These are phyloP conservation scores for Penicillium longicatenatum DNA, from an alignment of 495 filamentous ascomycete species.

Conservation along the genomic window DNA sequence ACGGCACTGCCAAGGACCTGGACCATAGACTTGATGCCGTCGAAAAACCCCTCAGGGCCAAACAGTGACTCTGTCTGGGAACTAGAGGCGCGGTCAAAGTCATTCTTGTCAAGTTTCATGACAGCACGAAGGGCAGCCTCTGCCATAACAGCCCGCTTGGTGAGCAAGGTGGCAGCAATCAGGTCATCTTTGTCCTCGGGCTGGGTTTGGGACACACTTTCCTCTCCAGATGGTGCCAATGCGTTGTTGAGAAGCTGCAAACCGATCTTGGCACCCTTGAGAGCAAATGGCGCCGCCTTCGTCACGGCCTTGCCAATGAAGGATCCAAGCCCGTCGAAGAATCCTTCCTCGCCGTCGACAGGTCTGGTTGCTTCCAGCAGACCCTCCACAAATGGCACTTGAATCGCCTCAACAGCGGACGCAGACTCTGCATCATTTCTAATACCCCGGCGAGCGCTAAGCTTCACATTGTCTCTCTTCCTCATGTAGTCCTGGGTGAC, in stretches of 20 bases:
- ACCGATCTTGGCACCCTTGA: not conserved
- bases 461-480: not conserved
- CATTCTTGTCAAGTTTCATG: not conserved
- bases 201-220: not conserved
- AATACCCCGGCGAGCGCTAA: not conserved
- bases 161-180: not conserved
- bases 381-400: not conserved
- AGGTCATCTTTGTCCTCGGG: not conserved
- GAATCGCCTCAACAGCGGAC: not conserved
- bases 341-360: not conserved
- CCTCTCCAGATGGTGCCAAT: not conserved
- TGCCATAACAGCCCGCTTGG: not conserved
- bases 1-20: not conserved
- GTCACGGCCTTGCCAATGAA: not conserved
- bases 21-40: not conserved
- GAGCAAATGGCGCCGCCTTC: not conserved
- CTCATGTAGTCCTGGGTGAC: not conserved
- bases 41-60: not conserved
- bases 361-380: not conserved
- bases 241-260: not conserved
- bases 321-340: not conserved
- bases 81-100: not conserved
- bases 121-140: not conserved
- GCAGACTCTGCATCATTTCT: not conserved
- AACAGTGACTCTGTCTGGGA: not conserved